phyloP scores from a whole-genome alignment of 2,329 filamentous ascomycete species.

The Fusarium pilosicola region DNA sequence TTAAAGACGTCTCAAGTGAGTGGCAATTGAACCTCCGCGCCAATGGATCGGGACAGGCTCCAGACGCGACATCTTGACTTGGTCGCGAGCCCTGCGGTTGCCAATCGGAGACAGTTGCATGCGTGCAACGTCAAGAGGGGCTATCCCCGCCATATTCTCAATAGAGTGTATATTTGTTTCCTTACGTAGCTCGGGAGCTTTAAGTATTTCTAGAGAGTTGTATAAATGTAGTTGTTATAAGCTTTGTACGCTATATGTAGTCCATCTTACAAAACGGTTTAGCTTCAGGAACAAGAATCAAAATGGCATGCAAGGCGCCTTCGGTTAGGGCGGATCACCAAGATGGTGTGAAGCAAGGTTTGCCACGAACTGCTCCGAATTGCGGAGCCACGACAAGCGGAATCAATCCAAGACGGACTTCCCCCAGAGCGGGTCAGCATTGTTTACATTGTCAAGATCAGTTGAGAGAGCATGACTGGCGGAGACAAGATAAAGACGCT shows the following conservation, averaged over 20 bases:
- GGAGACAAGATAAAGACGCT: rapidly evolving
- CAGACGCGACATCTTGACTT: not conserved
- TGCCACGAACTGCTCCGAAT: not conserved
- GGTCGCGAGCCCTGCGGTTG: not conserved
- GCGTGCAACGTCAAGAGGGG: not conserved
- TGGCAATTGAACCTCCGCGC: no score
- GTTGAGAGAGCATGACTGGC: no score
- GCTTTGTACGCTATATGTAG: not conserved
- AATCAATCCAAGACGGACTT: not conserved
- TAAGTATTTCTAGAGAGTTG: rapidly evolving
- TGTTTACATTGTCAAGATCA: rapidly evolving
- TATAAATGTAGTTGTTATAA: not conserved
- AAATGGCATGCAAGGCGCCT: not conserved
- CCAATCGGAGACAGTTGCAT: not conserved
- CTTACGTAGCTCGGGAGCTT: rapidly evolving
- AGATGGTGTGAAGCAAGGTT: not conserved
- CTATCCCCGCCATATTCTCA: not conserved
- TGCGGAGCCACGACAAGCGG: not conserved
- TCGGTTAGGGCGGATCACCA: not conserved
- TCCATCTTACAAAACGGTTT: not conserved
- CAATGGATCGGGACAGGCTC: rapidly evolving
- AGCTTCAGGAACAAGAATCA: not conserved
- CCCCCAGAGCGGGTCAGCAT: rapidly evolving
- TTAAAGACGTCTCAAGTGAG: no score
- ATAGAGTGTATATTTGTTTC: not conserved